These are phyloP conservation scores for Medicago ruthenica DNA, from an alignment of 306 rosid species.

Conservation along the genomic window DNA sequence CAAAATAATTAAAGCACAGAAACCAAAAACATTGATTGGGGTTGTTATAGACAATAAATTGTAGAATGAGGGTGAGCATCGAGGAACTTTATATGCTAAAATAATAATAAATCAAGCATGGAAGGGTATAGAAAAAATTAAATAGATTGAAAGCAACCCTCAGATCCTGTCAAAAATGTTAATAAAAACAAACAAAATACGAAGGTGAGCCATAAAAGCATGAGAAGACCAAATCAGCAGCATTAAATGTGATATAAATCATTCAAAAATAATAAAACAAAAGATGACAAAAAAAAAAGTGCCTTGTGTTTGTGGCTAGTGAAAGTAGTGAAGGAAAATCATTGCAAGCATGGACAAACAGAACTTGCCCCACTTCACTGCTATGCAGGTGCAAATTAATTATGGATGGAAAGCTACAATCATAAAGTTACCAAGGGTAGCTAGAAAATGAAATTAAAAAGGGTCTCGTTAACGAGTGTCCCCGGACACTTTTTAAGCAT, in stretches of 20 bases:
- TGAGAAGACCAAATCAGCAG: slow-evolving; percentile 51
- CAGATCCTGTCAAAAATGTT: slow-evolving; percentile 49
- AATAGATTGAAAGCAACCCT: slow-evolving; percentile 54
- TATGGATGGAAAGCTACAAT: slow-evolving; percentile 44
- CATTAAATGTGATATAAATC: slow-evolving; percentile 54
- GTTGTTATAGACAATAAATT: slow-evolving; percentile 61
- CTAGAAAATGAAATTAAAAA: slow-evolving; percentile 37
- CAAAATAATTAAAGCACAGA: slow-evolving; percentile 39
- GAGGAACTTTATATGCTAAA: slow-evolving; percentile 40
- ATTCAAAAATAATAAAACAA: not conserved
- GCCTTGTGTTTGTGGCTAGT: slow-evolving; percentile 41
- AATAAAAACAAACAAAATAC: slow-evolving; percentile 48
- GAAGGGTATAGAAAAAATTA: slow-evolving; percentile 43
- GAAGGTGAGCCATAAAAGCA: slow-evolving; percentile 49
- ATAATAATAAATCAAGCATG: slow-evolving; percentile 35
- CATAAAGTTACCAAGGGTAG: slow-evolving; percentile 39
- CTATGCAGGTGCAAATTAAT: slow-evolving; percentile 60
- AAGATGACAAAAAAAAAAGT: slow-evolving; percentile 9
- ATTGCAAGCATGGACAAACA: slow-evolving; percentile 43
- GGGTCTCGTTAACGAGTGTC: too few species aligned
- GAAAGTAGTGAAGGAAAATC: slow-evolving; percentile 44
- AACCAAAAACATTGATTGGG: slow-evolving; percentile 40
- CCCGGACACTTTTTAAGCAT: too few species aligned
- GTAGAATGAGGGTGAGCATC: slow-evolving; percentile 33
- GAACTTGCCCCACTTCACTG: slow-evolving; percentile 63